Evolutionary conservation across 1,139 yeast species (phyloP), one percentile per base, ranked within the genome.

Genomic region (Pneumocystis oryctolagi): DNA sequence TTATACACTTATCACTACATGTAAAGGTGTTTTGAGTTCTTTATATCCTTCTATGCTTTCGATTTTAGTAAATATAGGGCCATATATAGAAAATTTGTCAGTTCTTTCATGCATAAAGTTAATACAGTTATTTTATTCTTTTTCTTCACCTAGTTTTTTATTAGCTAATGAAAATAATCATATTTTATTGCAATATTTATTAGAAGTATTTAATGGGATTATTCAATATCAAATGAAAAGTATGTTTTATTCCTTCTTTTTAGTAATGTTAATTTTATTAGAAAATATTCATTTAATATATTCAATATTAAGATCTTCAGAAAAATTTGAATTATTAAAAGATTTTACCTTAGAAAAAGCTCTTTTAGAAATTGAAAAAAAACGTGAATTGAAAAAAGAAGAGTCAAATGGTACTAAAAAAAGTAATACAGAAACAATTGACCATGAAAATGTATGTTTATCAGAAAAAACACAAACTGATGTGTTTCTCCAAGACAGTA

Each of bases 51-150:
- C 74, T 16, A 66, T 74, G 39, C 65, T 74, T 60, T 73, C 71
- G 56, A 69, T 72, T 42, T 67, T 74, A 30, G 70, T 69, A 64
- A 74, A 74, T 64, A 66, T 74, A 28, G 71, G 76, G 6, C 76
- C 75, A 2, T 71, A 70, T 62, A 65, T 73, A 12, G 63, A 67
- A 20, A 68, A 70, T 60, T 68, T 74, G 30, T 82, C 89, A 9
- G 85, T 85, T 67, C 77, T 79, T 18, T 80, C 90, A 0, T 78
- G 87, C 32, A 77, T 80, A 12, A 71, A 83, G 2, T 68, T 89
- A 25, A 74, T 83, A 31, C 85, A 84, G 66, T 71, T 87, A 39
- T 71, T 87, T 18, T 68, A 71, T 1, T 76, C 76, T 61, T 75
- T 82, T 62, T 77, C 85, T 0, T 70, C 77, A 6, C 72, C 76